A percentile compares a stretch with the other conserved stretches of the same genome.
These are phyloP conservation scores for Candida buenavistaensis DNA, from an alignment of 1,139 yeast genomes.

Conservation along the genomic window DNA sequence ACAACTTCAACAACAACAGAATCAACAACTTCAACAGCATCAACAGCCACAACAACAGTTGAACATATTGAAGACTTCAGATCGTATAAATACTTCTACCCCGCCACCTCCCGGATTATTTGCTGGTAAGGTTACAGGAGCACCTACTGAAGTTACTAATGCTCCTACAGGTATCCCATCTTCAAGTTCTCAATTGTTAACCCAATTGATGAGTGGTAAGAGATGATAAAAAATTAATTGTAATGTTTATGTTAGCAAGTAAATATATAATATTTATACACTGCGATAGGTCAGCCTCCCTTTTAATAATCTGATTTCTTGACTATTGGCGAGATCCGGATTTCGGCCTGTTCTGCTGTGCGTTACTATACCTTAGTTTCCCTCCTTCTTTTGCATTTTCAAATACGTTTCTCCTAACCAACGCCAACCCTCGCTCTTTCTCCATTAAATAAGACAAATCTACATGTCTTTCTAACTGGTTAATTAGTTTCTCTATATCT, in stretches of 20 bases:
- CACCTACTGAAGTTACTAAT: conserved; percentile 7
- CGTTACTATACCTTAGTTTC: conserved; percentile 17
- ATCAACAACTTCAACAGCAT: conserved; percentile 11
- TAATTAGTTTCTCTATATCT: conserved; percentile 15
- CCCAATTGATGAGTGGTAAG: conserved; percentile 71
- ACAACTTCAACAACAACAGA: conserved; percentile 12
- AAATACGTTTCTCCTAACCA: conserved; percentile 27
- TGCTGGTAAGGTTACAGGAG: conserved; percentile 19
- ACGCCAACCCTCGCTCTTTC: conserved; percentile 23
- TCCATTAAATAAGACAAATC: conserved; percentile 24
- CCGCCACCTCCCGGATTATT: conserved; percentile 50
- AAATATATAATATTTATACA: neutral
- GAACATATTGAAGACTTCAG: conserved; percentile 32
- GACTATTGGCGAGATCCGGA: too few species aligned
- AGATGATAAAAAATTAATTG: conserved; percentile 30
- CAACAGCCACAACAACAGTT: conserved; percentile 20
- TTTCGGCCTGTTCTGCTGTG: neutral
- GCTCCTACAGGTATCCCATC: conserved; percentile 27
- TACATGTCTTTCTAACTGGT: conserved; percentile 21
- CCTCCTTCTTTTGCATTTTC: conserved; percentile 37
- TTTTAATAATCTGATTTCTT: too few species aligned
- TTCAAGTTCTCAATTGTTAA: conserved; percentile 64
- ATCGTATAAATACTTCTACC: conserved; percentile 36
- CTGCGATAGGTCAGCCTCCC: too few species aligned
- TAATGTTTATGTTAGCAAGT: conserved; percentile 1